phyloP scores from a whole-genome alignment of 2,329 filamentous ascomycete genomes.

The Aspergillus luchuensis region DNA sequence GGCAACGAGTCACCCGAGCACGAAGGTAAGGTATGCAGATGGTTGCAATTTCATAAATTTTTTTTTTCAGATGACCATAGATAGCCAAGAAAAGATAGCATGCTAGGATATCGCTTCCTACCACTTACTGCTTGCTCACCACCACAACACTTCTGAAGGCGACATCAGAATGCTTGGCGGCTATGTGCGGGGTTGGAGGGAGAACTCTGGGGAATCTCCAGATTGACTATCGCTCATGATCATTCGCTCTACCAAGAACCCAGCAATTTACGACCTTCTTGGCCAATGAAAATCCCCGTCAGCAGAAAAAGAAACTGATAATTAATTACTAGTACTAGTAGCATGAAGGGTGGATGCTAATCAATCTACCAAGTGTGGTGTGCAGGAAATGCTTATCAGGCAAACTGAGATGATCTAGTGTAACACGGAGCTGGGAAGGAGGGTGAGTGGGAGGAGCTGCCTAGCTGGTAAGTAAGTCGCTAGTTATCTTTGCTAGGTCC shows the following conservation, averaged over 20 bases:
- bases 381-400: slow-evolving; percentile 14
- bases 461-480: not conserved
- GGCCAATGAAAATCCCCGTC: not conserved
- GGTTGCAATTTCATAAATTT: not conserved
- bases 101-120: not conserved
- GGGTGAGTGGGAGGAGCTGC: not conserved
- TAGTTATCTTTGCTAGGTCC: no score
- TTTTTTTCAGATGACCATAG: not conserved
- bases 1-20: slow-evolving; percentile 14
- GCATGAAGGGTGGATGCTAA: not conserved
- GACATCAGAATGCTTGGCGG: slow-evolving; percentile 12
- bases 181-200: slow-evolving; percentile 16
- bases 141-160: not conserved
- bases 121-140: not conserved
- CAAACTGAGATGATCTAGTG: slow-evolving; percentile 7
- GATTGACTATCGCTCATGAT: not conserved
- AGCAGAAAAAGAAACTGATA: no score
- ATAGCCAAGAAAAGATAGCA: not conserved
- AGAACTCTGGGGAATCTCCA: slow-evolving; percentile 18
- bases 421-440: not conserved
- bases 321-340: no score
- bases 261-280: not conserved
- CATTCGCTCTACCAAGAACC: not conserved
- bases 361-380: slow-evolving; percentile 6
- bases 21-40: not conserved